Base-by-base conservation (phyloP, 2,329 filamentous ascomycete species). In the Trichoderma koningiopsis region DNA sequence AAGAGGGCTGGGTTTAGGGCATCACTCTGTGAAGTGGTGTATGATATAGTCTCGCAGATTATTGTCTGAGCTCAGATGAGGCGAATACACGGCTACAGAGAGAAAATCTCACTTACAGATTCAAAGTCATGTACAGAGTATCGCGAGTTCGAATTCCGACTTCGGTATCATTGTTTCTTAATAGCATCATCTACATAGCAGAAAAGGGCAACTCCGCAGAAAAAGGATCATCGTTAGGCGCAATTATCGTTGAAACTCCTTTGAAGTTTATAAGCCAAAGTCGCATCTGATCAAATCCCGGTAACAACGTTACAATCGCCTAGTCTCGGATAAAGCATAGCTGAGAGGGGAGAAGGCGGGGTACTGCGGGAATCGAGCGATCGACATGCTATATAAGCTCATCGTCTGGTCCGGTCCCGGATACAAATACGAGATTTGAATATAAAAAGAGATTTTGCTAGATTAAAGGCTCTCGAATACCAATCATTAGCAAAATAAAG, bases 291-390 rank as follows among this genome's bases (percentile, higher is more conserved):
- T 43, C 16, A 43, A 59, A 31, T 24, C 13, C 55, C 29, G 68
- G 40, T 64, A 69, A 53, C 68, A 69, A 59, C 68, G 68, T 64
- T 68, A 62, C 66, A 59, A 31, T 47, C 56, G 53, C 53, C n/a
- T 65, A 66, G 63, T 24, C 35, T 37, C 22, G 52, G 52, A 57
- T 27, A 37, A 43, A 27, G 19, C 27, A 29, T 22, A 47, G 52
- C 22, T 49, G 24, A 10, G 22, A 47, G 63, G 35, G 40, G 40
- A 37, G 63, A 56, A 67, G 55, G 63, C 63, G 63, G 63, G 63
- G 63, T 64, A 64, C 31, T 22, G n/a, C 40, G 43, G 61, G 58
- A 58, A 35, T 58, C 37, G 29, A 58, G 40, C 27, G 63, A 66
- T 66, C 29, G 40, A 29, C 55, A 59, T 7, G 40, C 27, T 37